phyloP scores from a whole-genome alignment of 331 rosid species.

The Acacia concinna region DNA sequence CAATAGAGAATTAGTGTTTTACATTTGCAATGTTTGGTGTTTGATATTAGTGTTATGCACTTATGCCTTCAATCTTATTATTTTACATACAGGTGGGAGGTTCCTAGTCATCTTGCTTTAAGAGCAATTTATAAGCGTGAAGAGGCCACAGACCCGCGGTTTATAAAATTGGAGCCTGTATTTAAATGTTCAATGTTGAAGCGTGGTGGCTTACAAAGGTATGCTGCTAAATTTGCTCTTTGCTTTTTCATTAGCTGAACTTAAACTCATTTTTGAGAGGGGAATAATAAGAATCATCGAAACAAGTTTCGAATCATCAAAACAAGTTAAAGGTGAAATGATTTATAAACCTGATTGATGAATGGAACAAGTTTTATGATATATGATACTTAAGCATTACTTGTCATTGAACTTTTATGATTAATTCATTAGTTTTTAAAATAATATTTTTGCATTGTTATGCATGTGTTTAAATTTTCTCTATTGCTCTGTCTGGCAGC shows the following conservation, averaged over 20 bases:
- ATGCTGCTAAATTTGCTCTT: conserved; percentile 2
- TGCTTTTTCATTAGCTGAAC: conserved; percentile 16
- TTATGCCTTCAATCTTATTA: conserved; percentile 19
- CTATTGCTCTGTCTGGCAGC: conserved; percentile 52
- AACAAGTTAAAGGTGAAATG: background rate
- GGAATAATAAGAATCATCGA: too few relatives aligned
- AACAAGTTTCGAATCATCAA: conserved; percentile 11
- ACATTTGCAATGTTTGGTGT: conserved; percentile 1
- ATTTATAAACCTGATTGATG: background rate
- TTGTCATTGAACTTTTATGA: conserved; percentile 24
- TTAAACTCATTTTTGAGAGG: conserved; percentile 15
- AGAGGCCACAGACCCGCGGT: conserved; percentile 83
- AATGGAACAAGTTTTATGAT: background rate
- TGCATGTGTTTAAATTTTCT: conserved; percentile 21
- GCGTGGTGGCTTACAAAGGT: conserved; percentile 68
- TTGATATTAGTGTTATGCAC: background rate
- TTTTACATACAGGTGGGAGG: conserved; percentile 90
- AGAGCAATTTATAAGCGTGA: conserved; percentile 51
- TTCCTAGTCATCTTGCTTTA: conserved; percentile 73
- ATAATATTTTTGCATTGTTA: conserved; percentile 5
- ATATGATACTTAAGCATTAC: background rate
- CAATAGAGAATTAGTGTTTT: conserved; percentile 15
- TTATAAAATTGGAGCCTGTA: conserved; percentile 74
- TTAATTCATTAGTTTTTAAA: background rate
- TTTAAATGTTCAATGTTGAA: conserved; percentile 77